These are phyloP conservation scores for Penicillium soppii DNA, from an alignment of 495 filamentous ascomycete genomes.

Conservation along the genomic window DNA sequence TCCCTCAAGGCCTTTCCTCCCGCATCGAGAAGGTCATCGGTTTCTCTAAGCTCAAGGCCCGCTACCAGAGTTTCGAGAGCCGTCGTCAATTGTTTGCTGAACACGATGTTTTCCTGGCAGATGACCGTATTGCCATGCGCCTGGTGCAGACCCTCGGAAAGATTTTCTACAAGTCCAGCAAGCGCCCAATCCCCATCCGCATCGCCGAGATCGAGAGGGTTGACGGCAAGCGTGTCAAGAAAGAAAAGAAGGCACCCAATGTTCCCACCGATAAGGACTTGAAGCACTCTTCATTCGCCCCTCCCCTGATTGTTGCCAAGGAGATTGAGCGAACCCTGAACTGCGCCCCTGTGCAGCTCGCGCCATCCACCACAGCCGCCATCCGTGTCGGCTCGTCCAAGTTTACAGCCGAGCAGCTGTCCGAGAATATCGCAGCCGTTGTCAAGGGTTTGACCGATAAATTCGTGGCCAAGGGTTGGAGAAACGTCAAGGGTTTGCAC, in stretches of 20 bases:
- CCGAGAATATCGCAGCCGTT: constrained; percentile 75
- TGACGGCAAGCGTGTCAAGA: constrained; percentile 65
- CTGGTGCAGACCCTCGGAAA: constrained; percentile 81
- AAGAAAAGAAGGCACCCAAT: constrained; percentile 35
- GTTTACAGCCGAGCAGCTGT: constrained; percentile 71
- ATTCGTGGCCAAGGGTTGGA: constrained; percentile 80
- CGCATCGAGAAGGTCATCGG: constrained; percentile 81
- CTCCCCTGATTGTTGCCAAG: constrained; percentile 57
- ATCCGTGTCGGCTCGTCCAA: constrained; percentile 70
- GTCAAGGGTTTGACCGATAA: constrained; percentile 67
- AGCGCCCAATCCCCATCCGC: constrained; percentile 83
- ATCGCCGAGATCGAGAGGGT: constrained; percentile 63
- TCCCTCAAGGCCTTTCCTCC: constrained; percentile 68
- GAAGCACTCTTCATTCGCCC: constrained; percentile 40
- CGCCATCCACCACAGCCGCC: constrained; percentile 61
- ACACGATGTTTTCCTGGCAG: constrained; percentile 85
- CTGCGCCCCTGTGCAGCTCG: constrained; percentile 71
- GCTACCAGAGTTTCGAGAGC: constrained; percentile 83
- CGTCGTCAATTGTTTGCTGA: constrained; percentile 79
- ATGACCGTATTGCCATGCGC: constrained; percentile 75
- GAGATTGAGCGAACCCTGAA: constrained; percentile 71
- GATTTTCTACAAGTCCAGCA: constrained; percentile 79
- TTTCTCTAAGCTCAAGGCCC: constrained; percentile 75
- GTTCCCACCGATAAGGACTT: constrained; percentile 33
- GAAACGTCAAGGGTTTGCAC: constrained; percentile 76